phyloP scores from a whole-genome alignment of 2,329 filamentous ascomycete genomes.

The Aspergillus felis region DNA sequence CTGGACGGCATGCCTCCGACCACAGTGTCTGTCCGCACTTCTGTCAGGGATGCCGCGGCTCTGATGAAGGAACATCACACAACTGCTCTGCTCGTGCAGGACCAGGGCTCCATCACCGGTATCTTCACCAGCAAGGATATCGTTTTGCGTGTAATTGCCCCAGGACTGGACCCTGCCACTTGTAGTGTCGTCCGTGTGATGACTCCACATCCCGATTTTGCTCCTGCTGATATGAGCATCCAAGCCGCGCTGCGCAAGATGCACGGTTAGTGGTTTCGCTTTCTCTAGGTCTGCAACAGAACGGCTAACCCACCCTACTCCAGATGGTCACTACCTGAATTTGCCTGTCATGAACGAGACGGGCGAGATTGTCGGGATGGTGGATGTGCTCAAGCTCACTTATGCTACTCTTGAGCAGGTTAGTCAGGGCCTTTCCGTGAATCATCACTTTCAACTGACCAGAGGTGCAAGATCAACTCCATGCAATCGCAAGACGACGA shows the following conservation, averaged over 20 bases:
- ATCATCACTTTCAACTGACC: background rate
- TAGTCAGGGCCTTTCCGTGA: slow-evolving; percentile 18
- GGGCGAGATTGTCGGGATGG: slow-evolving; percentile 98
- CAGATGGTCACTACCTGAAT: slow-evolving; percentile 97
- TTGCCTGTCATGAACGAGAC: slow-evolving; percentile 96
- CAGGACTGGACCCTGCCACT: slow-evolving; percentile 85
- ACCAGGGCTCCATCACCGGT: slow-evolving; percentile 94
- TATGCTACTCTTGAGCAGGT: slow-evolving; percentile 97
- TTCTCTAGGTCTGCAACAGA: background rate
- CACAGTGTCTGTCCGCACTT: slow-evolving; percentile 92
- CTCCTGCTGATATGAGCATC: slow-evolving; percentile 97
- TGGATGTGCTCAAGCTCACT: slow-evolving; percentile 95
- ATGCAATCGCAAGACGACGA: slow-evolving; percentile 87
- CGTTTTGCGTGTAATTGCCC: slow-evolving; percentile 94
- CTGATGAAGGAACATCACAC: slow-evolving; percentile 99
- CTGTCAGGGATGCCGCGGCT: slow-evolving; percentile 89
- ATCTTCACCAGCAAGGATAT: slow-evolving; percentile 99
- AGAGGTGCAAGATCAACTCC: slow-evolving; percentile 66
- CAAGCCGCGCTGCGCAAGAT: slow-evolving; percentile 97
- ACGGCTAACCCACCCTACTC: slow-evolving; percentile 5
- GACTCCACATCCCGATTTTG: slow-evolving; percentile 98
- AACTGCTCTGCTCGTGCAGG: slow-evolving; percentile 91
- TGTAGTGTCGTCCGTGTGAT: slow-evolving; percentile 98
- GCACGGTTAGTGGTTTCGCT: slow-evolving; percentile 67
- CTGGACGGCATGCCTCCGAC: slow-evolving; percentile 87